Evolutionary conservation across 2,329 filamentous ascomycete species (phyloP), one percentile per base, ranked within the genome.

Genomic region (Nemania abortiva): DNA sequence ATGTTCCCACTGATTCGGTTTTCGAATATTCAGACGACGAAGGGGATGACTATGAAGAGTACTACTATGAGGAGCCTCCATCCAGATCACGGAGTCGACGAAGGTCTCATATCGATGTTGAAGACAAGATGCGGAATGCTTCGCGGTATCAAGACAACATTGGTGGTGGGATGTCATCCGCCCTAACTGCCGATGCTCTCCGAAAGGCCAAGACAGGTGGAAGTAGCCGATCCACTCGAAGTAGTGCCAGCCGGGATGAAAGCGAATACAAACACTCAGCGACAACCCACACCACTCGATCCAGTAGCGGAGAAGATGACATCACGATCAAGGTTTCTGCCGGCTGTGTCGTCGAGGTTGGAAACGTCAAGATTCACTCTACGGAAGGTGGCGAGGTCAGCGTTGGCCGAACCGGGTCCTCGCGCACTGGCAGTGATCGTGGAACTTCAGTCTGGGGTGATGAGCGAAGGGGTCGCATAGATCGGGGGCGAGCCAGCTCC

Each of bases 191-290:
- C 1, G 88, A 89, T 65, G 80, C 82, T 13, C 81, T 91, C 29
- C 85, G 82, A 75, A 86, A 82, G 31, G 83, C 79, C 70, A 84
- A 82, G 74, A 83, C 81, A 70, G 84, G 81, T 67, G 83, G 81
- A 6, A 88, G 84, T 81, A 88, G 85, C 75, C 84, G 84, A 27
- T 89, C 86, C 47, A 90, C 84, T 61, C 85, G 85, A 71, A 90
- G 86, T 82, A 89, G 84, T 70, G 84, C 79, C 24, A 90, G 89
- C 76, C 88, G 84, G 52, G 89, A 90, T 73, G 88, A 90, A 66
- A 90, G 88, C 78, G 89, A 90, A 65, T 89, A 86, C 77, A 85
- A 84, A 72, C 86, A 87, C 70, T 90, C 88, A 63, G 87, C 87
- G 31, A 89, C 88, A 0, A 90, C 89, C 13, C 84, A 87, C 49